phyloP scores from a whole-genome alignment of 331 rosid species.

The Pyrus hybrid region DNA sequence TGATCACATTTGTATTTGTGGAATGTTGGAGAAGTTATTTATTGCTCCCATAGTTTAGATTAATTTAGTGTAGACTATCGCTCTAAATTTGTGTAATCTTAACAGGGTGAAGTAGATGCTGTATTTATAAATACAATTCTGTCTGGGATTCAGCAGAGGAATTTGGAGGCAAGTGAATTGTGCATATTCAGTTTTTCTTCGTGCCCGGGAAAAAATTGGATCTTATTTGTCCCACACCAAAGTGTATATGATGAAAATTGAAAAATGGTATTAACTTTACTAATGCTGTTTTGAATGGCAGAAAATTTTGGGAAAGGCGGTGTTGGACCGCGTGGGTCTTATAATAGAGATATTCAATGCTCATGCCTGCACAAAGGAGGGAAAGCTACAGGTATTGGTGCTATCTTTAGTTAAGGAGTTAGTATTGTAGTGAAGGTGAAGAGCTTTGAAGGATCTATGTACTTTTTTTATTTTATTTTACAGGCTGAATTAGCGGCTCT shows the following conservation, averaged over 20 bases:
- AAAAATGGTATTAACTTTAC: not conserved
- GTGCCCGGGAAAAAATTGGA: slow-evolving; percentile 1
- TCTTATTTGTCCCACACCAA: slow-evolving; percentile 2
- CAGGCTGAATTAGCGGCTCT: slow-evolving; percentile 96
- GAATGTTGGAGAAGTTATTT: no score
- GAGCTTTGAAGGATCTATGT: not conserved
- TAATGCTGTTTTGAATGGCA: slow-evolving; percentile 19
- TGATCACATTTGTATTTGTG: no score
- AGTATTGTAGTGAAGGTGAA: not conserved
- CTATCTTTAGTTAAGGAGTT: not conserved
- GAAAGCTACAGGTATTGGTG: slow-evolving; percentile 60
- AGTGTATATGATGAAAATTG: not conserved
- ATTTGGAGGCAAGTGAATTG: slow-evolving; percentile 69
- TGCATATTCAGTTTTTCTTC: not conserved
- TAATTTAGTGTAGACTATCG: no score
- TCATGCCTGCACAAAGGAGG: slow-evolving; percentile 85
- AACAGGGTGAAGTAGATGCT: slow-evolving; percentile 79
- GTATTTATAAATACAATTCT: slow-evolving; percentile 69
- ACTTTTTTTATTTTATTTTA: not conserved
- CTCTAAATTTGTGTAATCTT: not conserved
- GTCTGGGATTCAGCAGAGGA: slow-evolving; percentile 81
- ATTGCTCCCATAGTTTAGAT: no score
- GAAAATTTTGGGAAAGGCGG: slow-evolving; percentile 71
- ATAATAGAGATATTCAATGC: slow-evolving; percentile 94
- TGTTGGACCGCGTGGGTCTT: slow-evolving; percentile 81